These are phyloP conservation scores for Phialocephala sp. DNA, from an alignment of 2,329 filamentous ascomycete genomes.

Conservation along the genomic window DNA sequence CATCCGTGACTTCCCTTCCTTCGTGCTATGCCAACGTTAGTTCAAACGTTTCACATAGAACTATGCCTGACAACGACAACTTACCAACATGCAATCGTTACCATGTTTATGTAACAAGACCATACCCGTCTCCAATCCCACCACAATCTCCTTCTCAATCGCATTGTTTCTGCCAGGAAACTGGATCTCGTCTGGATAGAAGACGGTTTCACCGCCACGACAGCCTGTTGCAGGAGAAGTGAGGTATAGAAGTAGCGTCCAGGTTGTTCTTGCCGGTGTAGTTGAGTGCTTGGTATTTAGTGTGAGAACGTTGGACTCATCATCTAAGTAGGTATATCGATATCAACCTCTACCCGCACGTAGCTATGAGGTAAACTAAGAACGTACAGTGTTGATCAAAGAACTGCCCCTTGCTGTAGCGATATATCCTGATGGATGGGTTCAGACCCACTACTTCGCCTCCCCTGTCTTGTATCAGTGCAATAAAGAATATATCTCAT, in stretches of 20 bases:
- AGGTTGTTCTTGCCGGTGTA: slow-evolving; percentile 75
- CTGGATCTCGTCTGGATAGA: slow-evolving; percentile 74
- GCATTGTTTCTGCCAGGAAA: slow-evolving; percentile 48
- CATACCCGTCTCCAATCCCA: slow-evolving; percentile 82
- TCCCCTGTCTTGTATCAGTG: slow-evolving; percentile 67
- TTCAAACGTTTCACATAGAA: background rate
- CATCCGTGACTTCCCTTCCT: slow-evolving; percentile 75
- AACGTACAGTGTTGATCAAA: slow-evolving; percentile 86
- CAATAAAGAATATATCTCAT: slow-evolving; percentile 30
- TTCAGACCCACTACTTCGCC: slow-evolving; percentile 85
- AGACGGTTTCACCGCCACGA: slow-evolving; percentile 86
- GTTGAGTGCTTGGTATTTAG: slow-evolving; percentile 53
- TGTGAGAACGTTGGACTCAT: slow-evolving; percentile 79
- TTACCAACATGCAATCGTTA: slow-evolving; percentile 79
- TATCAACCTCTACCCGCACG: slow-evolving; percentile 15
- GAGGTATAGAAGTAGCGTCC: slow-evolving; percentile 89
- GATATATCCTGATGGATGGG: slow-evolving; percentile 87
- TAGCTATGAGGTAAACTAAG: background rate
- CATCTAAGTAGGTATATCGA: slow-evolving; percentile 64
- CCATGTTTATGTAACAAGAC: slow-evolving; percentile 88
- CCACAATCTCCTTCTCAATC: slow-evolving; percentile 67
- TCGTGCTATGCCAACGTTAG: slow-evolving; percentile 64
- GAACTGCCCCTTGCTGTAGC: slow-evolving; percentile 85
- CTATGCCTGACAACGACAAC: slow-evolving; percentile 43
- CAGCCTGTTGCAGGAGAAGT: slow-evolving; percentile 78